Evolutionary conservation across 208 protist genomes (phyloP), one percentile per base, ranked within the genome.

Genomic region (Blechomonas ayalai): DNA sequence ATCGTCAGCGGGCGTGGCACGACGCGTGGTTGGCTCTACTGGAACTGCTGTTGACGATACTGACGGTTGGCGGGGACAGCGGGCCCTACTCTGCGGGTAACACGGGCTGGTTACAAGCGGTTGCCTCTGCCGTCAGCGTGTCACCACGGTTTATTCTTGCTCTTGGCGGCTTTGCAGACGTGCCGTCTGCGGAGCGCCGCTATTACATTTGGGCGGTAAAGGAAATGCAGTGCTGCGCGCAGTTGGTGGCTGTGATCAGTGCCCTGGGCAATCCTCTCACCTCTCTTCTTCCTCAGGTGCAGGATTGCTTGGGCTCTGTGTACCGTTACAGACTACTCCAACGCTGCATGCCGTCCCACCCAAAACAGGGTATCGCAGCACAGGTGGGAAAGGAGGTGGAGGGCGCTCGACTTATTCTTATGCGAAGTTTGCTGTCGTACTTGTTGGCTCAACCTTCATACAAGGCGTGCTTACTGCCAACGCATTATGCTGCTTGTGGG

Each of bases 11-110:
- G 20, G 34, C 55, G 4, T 89, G 70, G 79, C 75, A 76, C 40
- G 39, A 47, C 2, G 71, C 59, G 53, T 89, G 79, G 79, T 12
- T 71, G 13, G 65, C 69, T 2, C 20, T 79, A 23, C 61, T 89
- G 53, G 62, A 63, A 41, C 28, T 66, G 29, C 41, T 83, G 20
- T 61, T 59, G 6, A 41, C 42, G 3, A 26, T 54, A 15, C 33
- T 72, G 18, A 27, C 61, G 9, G 48, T 28, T 39, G 16, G 29
- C 16, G 43, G 39, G 4, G 53, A 33, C n/a, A 41, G 47, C 23
- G 50, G 40, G 0, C 33, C 22, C 7, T 58, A 20, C 35, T 43
- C 6, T 19, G 50, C 57, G 6, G 52, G 32, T 35, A 41, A 40
- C 3, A 31, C 44, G 1, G 61, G 62, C 25, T 89, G 71, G 71